A percentile compares a stretch with the other conserved stretches of the same genome.
phyloP scores from a whole-genome alignment of 2,329 filamentous ascomycete species.

The Geosmithia putterillii region DNA sequence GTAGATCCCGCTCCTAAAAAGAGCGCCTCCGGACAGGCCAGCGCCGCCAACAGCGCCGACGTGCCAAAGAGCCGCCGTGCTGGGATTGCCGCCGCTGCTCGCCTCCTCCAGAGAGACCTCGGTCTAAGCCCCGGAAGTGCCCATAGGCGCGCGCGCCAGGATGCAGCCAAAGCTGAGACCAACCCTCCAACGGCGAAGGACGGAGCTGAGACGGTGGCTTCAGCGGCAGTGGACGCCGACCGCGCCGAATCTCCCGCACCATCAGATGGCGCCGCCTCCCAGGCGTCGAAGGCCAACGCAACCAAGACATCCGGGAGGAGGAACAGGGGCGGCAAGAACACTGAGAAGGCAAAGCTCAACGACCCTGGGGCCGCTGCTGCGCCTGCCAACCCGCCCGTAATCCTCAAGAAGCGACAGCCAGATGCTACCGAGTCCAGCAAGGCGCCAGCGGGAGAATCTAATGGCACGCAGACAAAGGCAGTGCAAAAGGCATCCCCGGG shows the following conservation, averaged over 20 bases:
- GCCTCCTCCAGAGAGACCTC: conserved; percentile 53
- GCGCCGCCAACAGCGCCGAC: conserved; percentile 17
- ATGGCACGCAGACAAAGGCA: conserved; percentile 1
- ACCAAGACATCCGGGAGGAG: conserved; percentile 10
- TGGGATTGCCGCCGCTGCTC: conserved; percentile 50
- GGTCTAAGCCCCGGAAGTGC: conserved; percentile 52
- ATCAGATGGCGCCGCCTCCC: not conserved
- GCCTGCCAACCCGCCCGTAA: conserved; percentile 19
- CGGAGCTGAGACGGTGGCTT: conserved; percentile 2
- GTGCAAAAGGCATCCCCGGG: conserved; percentile 8
- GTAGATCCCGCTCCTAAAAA: conserved; percentile 14
- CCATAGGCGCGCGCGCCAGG: conserved; percentile 46
- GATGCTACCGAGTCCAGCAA: conserved; percentile 8
- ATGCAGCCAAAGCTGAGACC: conserved; percentile 43
- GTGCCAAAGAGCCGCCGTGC: conserved; percentile 43
- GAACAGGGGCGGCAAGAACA: conserved; percentile 22
- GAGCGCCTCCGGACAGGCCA: conserved; percentile 22
- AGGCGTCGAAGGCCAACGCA: not conserved
- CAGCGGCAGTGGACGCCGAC: conserved; percentile 8
- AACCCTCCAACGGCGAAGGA: not conserved
- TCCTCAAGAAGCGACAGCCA: conserved; percentile 26
- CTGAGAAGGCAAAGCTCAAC: conserved; percentile 23
- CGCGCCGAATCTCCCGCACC: conserved; percentile 9
- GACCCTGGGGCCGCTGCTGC: conserved; percentile 14
- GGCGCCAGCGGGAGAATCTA: conserved; percentile 1